Conservation (phyloP, 2,329 filamentous ascomycete species). For the Ophiostoma sp. region DNA sequence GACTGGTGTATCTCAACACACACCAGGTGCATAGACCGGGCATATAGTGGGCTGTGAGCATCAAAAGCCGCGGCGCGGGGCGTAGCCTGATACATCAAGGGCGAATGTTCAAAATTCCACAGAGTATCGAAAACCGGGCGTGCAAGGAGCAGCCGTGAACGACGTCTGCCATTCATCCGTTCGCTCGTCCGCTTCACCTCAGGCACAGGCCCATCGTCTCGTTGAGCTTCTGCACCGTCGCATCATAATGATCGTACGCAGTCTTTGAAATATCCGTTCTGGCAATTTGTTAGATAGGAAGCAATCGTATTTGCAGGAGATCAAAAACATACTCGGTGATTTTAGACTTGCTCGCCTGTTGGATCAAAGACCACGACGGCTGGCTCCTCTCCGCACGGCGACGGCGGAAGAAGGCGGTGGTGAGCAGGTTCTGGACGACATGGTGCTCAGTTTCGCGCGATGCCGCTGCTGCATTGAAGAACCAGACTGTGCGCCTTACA, state of each 20-base stretch:
- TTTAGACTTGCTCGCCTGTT: slow-evolving; percentile 18
- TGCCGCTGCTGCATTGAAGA: slow-evolving; percentile 59
- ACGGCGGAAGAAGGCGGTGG: slow-evolving; percentile 41
- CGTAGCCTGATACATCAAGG: not conserved
- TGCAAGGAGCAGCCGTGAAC: not conserved
- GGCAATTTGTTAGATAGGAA: not conserved
- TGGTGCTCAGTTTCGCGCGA: slow-evolving; percentile 64
- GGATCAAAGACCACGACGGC: slow-evolving; percentile 29
- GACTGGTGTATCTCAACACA: not conserved
- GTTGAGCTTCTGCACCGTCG: slow-evolving; percentile 68
- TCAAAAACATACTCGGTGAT: slow-evolving; percentile 1
- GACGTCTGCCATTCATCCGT: not conserved
- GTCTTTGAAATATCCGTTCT: slow-evolving; percentile 28
- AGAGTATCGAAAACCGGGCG: not conserved
- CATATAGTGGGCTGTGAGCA: not conserved
- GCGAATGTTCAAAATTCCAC: not conserved
- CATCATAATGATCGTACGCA: slow-evolving; percentile 58
- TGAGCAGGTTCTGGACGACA: slow-evolving; percentile 63
- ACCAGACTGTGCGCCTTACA: slow-evolving; percentile 62
- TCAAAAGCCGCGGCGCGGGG: not conserved
- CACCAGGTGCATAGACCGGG: not conserved
- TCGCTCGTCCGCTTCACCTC: slow-evolving; percentile 35
- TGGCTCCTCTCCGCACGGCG: slow-evolving; percentile 27
- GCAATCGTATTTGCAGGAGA: not conserved
- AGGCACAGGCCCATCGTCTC: slow-evolving; percentile 64